Evolutionary conservation across 2,329 filamentous ascomycete species (phyloP).

Genomic region (Claviceps monticola): DNA sequence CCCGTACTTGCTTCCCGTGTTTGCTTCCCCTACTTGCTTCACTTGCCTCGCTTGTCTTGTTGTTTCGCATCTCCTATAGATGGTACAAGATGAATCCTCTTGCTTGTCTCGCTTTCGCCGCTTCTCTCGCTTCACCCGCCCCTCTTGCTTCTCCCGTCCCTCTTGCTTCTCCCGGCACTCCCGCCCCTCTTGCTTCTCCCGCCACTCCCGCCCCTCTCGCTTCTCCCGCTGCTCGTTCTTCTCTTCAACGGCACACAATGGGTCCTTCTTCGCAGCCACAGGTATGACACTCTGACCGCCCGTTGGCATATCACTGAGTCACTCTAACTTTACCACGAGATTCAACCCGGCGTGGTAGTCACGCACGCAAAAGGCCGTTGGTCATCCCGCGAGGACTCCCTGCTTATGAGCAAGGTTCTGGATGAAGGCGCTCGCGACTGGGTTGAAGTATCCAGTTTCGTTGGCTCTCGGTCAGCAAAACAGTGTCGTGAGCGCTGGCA

Average conservation of each 20-base stretch:
- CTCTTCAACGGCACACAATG: background rate
- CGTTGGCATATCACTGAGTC: background rate
- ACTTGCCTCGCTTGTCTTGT: background rate
- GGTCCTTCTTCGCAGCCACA: background rate
- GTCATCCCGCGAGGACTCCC: slow-evolving; percentile 62
- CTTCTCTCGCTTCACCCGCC: background rate
- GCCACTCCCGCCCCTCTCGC: no score
- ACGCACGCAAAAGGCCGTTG: slow-evolving; percentile 54
- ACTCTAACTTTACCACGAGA: background rate
- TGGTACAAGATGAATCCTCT: background rate
- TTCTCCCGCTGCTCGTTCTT: background rate
- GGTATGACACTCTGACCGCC: background rate
- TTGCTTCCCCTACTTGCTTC: no score
- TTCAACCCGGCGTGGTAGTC: background rate
- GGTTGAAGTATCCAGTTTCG: slow-evolving; percentile 68
- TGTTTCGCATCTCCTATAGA: background rate
- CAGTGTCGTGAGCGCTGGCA: slow-evolving; percentile 91
- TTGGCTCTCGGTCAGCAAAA: slow-evolving; percentile 72
- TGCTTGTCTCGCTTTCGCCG: background rate
- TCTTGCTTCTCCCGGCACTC: background rate
- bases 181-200: no score
- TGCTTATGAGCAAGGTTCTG: slow-evolving; percentile 56
- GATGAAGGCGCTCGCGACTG: slow-evolving; percentile 71
- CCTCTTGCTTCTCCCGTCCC: background rate
- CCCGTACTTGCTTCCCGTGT: no score